These are phyloP conservation scores for Vinca minor DNA, from an alignment of 257 asterid genomes.

Conservation along the genomic window DNA sequence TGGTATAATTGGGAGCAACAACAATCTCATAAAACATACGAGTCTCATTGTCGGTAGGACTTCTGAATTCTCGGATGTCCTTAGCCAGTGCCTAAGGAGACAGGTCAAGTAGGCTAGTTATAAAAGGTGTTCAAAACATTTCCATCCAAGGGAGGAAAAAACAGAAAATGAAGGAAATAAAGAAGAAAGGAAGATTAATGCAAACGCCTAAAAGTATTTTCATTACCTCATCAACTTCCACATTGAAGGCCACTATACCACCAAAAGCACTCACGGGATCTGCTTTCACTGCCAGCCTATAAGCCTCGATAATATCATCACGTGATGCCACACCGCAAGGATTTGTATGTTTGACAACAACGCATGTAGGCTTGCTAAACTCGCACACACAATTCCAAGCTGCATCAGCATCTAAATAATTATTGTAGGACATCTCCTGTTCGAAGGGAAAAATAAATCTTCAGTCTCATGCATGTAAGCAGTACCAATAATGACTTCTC, in stretches of 20 bases:
- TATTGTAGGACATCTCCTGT: slow-evolving; percentile 97
- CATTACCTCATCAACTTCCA: slow-evolving; percentile 91
- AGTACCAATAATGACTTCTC: background rate
- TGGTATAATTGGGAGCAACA: slow-evolving; percentile 75
- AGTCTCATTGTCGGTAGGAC: slow-evolving; percentile 86
- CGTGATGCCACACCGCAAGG: slow-evolving; percentile 99
- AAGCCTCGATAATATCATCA: slow-evolving; percentile 69
- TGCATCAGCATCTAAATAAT: slow-evolving; percentile 91
- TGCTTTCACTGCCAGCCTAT: slow-evolving; percentile 87
- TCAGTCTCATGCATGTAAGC: background rate
- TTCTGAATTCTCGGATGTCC: slow-evolving; percentile 87
- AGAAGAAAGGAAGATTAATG: background rate
- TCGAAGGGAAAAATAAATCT: slow-evolving; percentile 1
- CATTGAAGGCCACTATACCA: slow-evolving; percentile 96
- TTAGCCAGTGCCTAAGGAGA: slow-evolving; percentile 63
- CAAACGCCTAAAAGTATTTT: slow-evolving; percentile 13
- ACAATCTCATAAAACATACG: slow-evolving; percentile 94
- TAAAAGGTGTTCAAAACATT: background rate
- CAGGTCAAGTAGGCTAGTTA: background rate
- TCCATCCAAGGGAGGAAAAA: background rate
- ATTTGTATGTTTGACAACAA: slow-evolving; percentile 90
- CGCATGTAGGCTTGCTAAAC: slow-evolving; percentile 85
- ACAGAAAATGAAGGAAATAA: background rate
- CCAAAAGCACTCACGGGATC: slow-evolving; percentile 99
- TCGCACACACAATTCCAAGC: slow-evolving; percentile 99